A percentile compares a stretch with the other conserved stretches of the same genome.
phyloP scores from a whole-genome alignment of 2,329 filamentous ascomycete species.

The Ciborinia camelliae region DNA sequence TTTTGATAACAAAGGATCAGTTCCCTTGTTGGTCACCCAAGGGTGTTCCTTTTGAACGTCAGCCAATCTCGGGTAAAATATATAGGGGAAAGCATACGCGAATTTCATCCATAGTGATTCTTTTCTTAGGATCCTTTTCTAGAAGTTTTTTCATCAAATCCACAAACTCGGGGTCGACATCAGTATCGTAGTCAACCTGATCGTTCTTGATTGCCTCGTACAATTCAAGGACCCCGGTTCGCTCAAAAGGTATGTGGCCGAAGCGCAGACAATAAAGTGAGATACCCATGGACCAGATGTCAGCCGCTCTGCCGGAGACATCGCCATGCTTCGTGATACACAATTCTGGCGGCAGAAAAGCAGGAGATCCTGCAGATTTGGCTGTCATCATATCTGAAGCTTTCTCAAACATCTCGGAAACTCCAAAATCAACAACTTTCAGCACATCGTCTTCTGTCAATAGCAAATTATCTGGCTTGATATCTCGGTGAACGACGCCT shows the following conservation, averaged over 20 bases:
- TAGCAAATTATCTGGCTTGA: conserved; percentile 95
- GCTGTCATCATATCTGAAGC: conserved; percentile 81
- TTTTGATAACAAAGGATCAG: conserved; percentile 71
- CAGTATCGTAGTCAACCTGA: conserved; percentile 56
- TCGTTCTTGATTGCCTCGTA: conserved; percentile 84
- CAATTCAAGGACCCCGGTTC: conserved; percentile 74
- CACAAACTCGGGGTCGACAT: conserved; percentile 64
- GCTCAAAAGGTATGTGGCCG: conserved; percentile 82
- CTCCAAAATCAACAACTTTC: conserved; percentile 98
- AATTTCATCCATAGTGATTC: conserved; percentile 79
- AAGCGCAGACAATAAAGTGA: conserved; percentile 91
- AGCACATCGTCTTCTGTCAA: conserved; percentile 88
- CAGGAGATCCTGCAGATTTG: conserved; percentile 91
- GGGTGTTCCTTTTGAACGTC: conserved; percentile 66
- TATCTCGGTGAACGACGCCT: conserved; percentile 91
- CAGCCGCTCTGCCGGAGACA: conserved; percentile 82
- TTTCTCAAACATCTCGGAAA: conserved; percentile 97
- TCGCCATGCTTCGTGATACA: conserved; percentile 83
- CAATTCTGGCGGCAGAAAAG: conserved; percentile 89
- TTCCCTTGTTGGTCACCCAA: conserved; percentile 83
- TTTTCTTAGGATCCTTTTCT: conserved; percentile 78
- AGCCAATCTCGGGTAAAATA: conserved; percentile 11
- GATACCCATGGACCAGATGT: conserved; percentile 98
- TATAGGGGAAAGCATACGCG: conserved; percentile 56
- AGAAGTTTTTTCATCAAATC: conserved; percentile 72